Conservation (phyloP, 768 basidiomycete genomes). For the Lepiota venenata region DNA sequence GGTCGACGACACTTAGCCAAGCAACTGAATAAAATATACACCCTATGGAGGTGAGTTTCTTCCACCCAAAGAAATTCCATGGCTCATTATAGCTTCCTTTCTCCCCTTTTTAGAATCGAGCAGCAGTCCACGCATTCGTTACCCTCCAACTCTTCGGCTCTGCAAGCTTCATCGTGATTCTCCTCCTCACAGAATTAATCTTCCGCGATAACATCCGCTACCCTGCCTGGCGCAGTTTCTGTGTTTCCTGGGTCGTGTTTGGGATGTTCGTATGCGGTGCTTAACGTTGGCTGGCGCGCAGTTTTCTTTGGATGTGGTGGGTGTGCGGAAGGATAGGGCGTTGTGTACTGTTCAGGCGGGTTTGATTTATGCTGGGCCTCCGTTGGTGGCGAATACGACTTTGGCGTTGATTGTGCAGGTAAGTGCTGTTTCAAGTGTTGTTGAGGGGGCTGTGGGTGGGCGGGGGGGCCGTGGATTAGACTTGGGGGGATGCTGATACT, state of each 20-base stretch:
- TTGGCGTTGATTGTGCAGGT: conserved; percentile 8
- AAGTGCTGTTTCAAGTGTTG: too few species aligned
- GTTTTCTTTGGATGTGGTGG: background rate
- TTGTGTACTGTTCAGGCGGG: conserved; percentile 4
- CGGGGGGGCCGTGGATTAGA: too few species aligned
- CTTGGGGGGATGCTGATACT: background rate
- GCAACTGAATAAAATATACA: too few species aligned
- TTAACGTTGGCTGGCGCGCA: background rate
- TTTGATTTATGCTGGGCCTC: conserved; percentile 6
- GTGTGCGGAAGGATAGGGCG: background rate
- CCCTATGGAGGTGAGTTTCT: too few species aligned
- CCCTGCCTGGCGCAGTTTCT: conserved; percentile 5
- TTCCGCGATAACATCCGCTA: background rate
- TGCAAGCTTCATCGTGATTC: background rate
- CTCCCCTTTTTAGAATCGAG: background rate
- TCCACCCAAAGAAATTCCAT: too few species aligned
- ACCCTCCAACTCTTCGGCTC: background rate
- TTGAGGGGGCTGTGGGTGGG: too few species aligned
- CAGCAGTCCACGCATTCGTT: background rate
- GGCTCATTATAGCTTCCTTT: too few species aligned
- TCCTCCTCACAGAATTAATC: background rate
- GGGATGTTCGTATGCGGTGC: conserved; percentile 1
- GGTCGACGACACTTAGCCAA: too few species aligned
- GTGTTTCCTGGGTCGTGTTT: conserved; percentile 1
- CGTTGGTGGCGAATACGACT: conserved; percentile 1